A percentile compares a stretch with the other conserved stretches of the same genome.
Conservation (phyloP, 768 basidiomycete genomes). For the Tephrocybe sp. region DNA sequence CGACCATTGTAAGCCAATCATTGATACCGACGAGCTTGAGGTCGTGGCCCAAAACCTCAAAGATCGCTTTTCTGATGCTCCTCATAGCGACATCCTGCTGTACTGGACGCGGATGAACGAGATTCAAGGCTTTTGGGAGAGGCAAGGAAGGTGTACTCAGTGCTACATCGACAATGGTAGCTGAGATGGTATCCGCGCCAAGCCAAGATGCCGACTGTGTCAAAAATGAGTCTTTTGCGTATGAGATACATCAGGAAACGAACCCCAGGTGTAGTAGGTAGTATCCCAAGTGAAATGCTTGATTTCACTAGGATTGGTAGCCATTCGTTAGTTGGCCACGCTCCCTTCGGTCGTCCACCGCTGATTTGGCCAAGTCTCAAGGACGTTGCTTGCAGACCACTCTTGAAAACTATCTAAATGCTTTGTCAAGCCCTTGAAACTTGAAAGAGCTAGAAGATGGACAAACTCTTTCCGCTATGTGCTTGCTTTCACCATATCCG, state of each 20-base stretch:
- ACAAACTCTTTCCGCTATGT: slow-evolving; percentile 30
- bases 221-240: background rate
- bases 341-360: slow-evolving; percentile 31
- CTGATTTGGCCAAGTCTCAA: slow-evolving; percentile 36
- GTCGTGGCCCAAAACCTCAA: slow-evolving; percentile 1
- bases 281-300: slow-evolving; percentile 23
- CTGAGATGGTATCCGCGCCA: slow-evolving; percentile 23
- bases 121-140: slow-evolving; percentile 20
- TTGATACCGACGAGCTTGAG: slow-evolving; percentile 8
- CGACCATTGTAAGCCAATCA: slow-evolving; percentile 17
- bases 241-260: background rate
- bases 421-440: too few species aligned
- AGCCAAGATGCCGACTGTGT: slow-evolving; percentile 27
- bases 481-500: slow-evolving; percentile 32
- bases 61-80: background rate
- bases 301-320: slow-evolving; percentile 37
- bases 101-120: slow-evolving; percentile 31
- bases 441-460: background rate
- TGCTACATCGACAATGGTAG: slow-evolving; percentile 24
- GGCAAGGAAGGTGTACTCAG: slow-evolving; percentile 19
- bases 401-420: slow-evolving; percentile 28
- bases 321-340: slow-evolving; percentile 39
- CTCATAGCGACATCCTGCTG: slow-evolving; percentile 16
- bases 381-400: slow-evolving; percentile 26
- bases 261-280: slow-evolving; percentile 28